phyloP scores from a whole-genome alignment of 2,329 filamentous ascomycete genomes.

The Blastomyces emzantsi region DNA sequence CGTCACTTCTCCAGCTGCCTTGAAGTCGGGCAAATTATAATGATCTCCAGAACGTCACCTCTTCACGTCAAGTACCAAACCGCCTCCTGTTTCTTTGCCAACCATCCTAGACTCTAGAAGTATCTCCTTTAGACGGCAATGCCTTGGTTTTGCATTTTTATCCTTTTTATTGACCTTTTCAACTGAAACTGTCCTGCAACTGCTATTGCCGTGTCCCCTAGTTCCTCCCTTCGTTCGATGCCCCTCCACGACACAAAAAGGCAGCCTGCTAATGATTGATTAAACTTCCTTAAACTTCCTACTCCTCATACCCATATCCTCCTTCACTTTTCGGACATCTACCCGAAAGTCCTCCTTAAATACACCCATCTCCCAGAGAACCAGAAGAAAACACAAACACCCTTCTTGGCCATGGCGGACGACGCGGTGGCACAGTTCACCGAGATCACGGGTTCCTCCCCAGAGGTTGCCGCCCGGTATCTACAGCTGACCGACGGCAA shows the following conservation, averaged over 20 bases:
- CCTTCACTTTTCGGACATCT: no score
- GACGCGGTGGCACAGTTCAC: slow-evolving; percentile 66
- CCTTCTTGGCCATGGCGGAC: slow-evolving; percentile 51
- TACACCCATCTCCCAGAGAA: neutral
- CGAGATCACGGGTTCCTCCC: slow-evolving; percentile 66
- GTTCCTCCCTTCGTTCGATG: neutral
- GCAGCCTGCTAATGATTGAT: neutral
- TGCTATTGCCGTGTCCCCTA: neutral
- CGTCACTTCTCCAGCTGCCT: neutral
- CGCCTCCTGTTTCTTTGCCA: neutral
- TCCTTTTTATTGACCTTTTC: neutral
- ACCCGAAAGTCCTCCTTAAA: neutral
- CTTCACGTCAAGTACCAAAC: neutral
- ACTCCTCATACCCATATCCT: neutral
- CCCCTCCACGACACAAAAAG: neutral
- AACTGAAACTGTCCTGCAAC: neutral
- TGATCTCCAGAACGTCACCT: neutral
- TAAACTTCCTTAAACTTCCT: neutral
- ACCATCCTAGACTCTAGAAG: neutral
- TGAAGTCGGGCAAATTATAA: neutral
- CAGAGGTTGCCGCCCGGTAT: slow-evolving; percentile 69
- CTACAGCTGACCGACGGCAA: slow-evolving; percentile 77
- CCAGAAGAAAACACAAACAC: neutral
- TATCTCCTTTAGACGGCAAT: neutral
- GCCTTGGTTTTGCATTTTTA: neutral